phyloP scores from a whole-genome alignment of 169 alveolate species.

The Plasmodium vivax region DNA sequence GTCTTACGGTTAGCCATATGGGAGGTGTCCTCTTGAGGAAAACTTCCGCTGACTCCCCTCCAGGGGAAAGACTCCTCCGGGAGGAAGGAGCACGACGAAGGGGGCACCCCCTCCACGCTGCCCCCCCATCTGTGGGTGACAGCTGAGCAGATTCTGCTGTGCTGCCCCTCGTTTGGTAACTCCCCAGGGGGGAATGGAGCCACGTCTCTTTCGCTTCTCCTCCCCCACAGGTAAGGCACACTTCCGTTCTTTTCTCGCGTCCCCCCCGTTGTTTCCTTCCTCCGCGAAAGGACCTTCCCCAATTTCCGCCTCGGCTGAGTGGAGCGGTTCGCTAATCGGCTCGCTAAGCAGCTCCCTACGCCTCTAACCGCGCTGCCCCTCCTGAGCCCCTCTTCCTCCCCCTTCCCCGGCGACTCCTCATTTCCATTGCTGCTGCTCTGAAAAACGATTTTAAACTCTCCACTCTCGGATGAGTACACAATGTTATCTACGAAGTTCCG shows the following conservation, averaged over 20 bases:
- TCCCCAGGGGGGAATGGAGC: not conserved
- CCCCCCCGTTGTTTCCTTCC: not conserved
- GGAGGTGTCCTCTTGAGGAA: no score
- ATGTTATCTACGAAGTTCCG: conserved; percentile 15
- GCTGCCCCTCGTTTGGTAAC: not conserved
- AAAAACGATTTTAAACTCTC: conserved; percentile 35
- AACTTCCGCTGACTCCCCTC: no score
- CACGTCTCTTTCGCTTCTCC: not conserved
- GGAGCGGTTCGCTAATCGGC: no score
- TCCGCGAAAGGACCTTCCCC: not conserved
- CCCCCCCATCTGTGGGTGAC: not conserved
- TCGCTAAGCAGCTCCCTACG: no score
- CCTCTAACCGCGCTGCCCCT: not conserved
- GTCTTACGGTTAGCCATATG: no score
- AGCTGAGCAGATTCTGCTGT: not conserved
- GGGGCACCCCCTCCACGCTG: not conserved
- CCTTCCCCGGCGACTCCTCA: not conserved
- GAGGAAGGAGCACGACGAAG: not conserved
- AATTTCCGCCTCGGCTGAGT: not conserved
- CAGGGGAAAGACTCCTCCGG: not conserved
- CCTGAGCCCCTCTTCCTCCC: not conserved
- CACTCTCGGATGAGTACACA: conserved; percentile 41
- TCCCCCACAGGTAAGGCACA: not conserved
- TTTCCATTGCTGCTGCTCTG: conserved; percentile 1
- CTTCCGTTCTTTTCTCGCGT: not conserved